These are phyloP conservation scores for Benincasa hispida DNA, from an alignment of 306 rosid species.

Conservation along the genomic window DNA sequence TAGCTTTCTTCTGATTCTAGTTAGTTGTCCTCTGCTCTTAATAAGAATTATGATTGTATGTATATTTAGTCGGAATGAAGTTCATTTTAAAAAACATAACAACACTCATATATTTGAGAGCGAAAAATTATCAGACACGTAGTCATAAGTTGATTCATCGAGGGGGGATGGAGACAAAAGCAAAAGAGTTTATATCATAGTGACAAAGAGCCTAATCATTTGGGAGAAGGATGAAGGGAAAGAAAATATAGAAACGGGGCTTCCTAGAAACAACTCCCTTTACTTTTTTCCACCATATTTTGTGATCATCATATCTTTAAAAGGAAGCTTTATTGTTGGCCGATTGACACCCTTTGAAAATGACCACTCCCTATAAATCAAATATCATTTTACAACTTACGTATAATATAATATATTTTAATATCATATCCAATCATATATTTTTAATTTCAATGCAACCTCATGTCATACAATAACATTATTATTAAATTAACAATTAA, in stretches of 20 bases:
- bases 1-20: no score
- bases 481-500: not conserved
- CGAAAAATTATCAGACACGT: no score
- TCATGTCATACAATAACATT: not conserved
- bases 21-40: no score
- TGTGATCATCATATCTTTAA: conserved; percentile 58
- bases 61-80: no score
- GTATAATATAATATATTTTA: no score
- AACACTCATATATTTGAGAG: no score
- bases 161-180: not conserved
- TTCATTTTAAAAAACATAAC: no score
- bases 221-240: conserved; percentile 25
- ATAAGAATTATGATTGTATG: no score
- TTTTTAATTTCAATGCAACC: not conserved
- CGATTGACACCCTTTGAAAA: conserved; percentile 29
- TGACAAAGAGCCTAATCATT: conserved; percentile 19
- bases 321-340: conserved; percentile 69
- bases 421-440: not conserved
- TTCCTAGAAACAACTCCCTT: conserved; percentile 17
- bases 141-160: no score
- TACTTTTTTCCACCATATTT: conserved; percentile 40
- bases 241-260: conserved; percentile 31
- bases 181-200: not conserved
- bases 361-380: conserved; percentile 22
- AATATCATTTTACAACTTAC: no score